Evolutionary conservation across 495 filamentous ascomycete species (phyloP), one percentile per base, ranked within the genome.

Genomic region (Talaromyces trachyspermus): DNA sequence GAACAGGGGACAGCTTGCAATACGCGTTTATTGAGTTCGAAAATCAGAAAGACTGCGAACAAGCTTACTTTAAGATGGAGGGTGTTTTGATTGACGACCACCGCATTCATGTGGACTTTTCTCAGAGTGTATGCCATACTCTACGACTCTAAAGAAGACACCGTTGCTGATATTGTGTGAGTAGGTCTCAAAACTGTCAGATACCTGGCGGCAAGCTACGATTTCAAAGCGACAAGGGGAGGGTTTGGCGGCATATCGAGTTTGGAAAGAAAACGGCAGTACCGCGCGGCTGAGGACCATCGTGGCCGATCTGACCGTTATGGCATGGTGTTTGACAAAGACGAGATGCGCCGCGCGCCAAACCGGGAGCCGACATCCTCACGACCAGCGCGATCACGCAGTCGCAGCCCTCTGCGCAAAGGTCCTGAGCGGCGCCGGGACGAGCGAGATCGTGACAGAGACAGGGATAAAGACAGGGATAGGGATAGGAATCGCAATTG

Each of bases 11-110:
- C 61, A 95, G 89, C 56, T 66, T 98, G 30, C 92, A 98, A 61
- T 98, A 98, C 63, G 89, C 94, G 1, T 98, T 98, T 53, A 91
- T 98, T 58, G 92, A 98, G 64, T 98, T 94, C 56, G 88, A 89
- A 46, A 80, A 95, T 14, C 88, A 95, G 60, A 80, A 85, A 54
- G 84, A 87, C 49, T 97, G 91, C 63, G 92, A 97, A 66, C 85
- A 89, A 43, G 92, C 92, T 11, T 98, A 97, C 58, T 90, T 90
- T 69, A 98, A 98, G 68, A 98, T 97, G 92, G 86, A 97, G 61
- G 84, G 81, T 4, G 89, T 96, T 5, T 68, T 98, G 48, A 97
- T 97, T 58, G 92, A 98, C 54, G 92, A 98, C 58, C 89, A 95
- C 49, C 85, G 92, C 27, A 97, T 98, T 47, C 92, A 97, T 62